phyloP scores from a whole-genome alignment of 2,329 filamentous ascomycete genomes.

The Ceratocystis harringtonii region DNA sequence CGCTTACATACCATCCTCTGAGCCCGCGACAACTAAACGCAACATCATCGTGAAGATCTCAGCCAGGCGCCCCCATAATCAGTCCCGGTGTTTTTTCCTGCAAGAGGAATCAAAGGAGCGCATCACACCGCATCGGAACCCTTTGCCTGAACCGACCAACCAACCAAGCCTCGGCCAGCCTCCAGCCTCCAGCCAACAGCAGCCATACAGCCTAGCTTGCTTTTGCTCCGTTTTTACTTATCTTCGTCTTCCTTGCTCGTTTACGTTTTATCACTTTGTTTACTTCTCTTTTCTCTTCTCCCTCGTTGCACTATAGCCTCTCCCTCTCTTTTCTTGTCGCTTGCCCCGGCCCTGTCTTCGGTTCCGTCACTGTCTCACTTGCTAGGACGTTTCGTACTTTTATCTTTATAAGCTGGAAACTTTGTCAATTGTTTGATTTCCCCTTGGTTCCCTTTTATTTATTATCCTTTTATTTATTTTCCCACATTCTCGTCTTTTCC shows the following conservation, averaged over 20 bases:
- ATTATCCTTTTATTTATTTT: neutral
- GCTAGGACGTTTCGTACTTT: neutral
- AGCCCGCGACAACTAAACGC: neutral
- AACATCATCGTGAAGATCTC: neutral
- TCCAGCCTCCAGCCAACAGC: too few relatives aligned
- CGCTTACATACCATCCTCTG: too few relatives aligned
- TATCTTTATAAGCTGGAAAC: neutral
- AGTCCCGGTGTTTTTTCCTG: neutral
- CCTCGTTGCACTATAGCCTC: neutral
- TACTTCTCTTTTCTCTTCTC: neutral
- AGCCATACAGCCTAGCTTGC: neutral
- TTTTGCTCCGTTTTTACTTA: neutral
- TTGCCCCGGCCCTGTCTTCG: neutral
- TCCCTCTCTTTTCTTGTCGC: neutral
- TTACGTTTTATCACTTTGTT: neutral
- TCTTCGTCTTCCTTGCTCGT: neutral
- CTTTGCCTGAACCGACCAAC: neutral
- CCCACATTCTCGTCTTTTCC: neutral
- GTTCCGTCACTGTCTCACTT: neutral
- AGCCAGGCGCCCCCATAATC: neutral
- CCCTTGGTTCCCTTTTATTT: neutral
- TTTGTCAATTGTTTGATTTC: neutral
- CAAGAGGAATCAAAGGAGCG: conserved; percentile 2
- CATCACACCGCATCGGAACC: conserved; percentile 4
- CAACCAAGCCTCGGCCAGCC: neutral